phyloP scores from a whole-genome alignment of 768 basidiomycete species.

The Russula vinacea region DNA sequence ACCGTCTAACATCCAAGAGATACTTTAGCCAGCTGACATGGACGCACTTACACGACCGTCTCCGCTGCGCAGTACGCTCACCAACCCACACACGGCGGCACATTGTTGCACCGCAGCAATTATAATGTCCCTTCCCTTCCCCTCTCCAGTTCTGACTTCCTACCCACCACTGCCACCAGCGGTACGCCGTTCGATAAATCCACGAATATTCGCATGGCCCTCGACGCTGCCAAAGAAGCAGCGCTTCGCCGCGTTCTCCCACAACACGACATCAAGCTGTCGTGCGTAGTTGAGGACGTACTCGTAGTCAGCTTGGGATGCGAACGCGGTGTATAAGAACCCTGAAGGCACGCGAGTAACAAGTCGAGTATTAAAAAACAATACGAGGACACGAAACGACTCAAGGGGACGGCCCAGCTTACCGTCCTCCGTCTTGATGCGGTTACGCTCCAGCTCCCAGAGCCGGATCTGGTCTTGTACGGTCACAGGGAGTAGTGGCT shows the following conservation, averaged over 20 bases:
- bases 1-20: neutral
- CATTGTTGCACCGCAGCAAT: neutral
- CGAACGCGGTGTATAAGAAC: conserved; percentile 84
- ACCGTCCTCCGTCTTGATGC: conserved; percentile 88
- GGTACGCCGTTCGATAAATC: conserved; percentile 76
- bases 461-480: conserved; percentile 97
- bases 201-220: conserved; percentile 73
- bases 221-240: conserved; percentile 82
- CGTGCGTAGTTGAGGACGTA: conserved; percentile 82
- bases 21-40: neutral
- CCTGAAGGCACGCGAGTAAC: conserved; percentile 43
- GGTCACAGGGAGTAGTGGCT: conserved; percentile 91
- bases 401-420: conserved; percentile 28
- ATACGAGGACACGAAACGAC: neutral
- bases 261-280: conserved; percentile 75
- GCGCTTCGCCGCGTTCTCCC: conserved; percentile 71
- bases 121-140: neutral
- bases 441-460: conserved; percentile 95
- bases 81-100: neutral
- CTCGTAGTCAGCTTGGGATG: conserved; percentile 83
- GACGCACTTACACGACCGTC: neutral
- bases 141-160: neutral
- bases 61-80: neutral
- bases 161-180: conserved; percentile 33
- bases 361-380: neutral